Percentiles rank a stretch among this genome's conserved stretches.
Evolutionary conservation across 805 yeast species (phyloP).

Genomic region (Ogataea methylovora): DNA sequence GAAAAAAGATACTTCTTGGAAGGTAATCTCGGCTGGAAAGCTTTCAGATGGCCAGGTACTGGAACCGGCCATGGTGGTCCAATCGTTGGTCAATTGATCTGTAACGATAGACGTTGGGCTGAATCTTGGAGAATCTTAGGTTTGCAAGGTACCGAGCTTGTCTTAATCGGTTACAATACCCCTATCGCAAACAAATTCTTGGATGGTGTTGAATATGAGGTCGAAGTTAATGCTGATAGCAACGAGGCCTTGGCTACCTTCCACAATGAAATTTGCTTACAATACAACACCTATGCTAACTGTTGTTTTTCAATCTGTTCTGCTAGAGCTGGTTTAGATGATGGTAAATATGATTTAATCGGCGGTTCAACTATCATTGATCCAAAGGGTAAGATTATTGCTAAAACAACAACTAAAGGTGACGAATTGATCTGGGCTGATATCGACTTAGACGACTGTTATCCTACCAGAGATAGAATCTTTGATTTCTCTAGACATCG

Average conservation of each 20-base stretch:
- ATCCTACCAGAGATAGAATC: slow-evolving; percentile 25
- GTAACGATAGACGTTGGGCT: slow-evolving; percentile 34
- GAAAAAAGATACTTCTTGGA: slow-evolving; percentile 30
- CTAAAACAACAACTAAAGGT: slow-evolving; percentile 27
- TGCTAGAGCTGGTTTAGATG: slow-evolving; percentile 26
- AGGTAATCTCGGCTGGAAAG: slow-evolving; percentile 30
- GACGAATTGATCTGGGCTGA: slow-evolving; percentile 27
- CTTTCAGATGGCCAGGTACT: slow-evolving; percentile 26
- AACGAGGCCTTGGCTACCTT: slow-evolving; percentile 19
- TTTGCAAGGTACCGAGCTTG: slow-evolving; percentile 29
- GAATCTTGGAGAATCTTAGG: slow-evolving; percentile 32
- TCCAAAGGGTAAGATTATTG: slow-evolving; percentile 28
- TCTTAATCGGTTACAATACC: slow-evolving; percentile 29
- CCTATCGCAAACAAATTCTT: slow-evolving; percentile 26
- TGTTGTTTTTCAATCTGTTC: slow-evolving; percentile 27
- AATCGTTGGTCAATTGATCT: slow-evolving; percentile 28
- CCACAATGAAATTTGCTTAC: slow-evolving; percentile 26
- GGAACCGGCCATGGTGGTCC: slow-evolving; percentile 30
- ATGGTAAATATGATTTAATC: slow-evolving; percentile 28
- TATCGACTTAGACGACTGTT: slow-evolving; percentile 27
- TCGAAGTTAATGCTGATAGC: slow-evolving; percentile 7
- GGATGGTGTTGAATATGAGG: slow-evolving; percentile 17
- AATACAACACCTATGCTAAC: slow-evolving; percentile 27
- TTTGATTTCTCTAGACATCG: slow-evolving; percentile 30
- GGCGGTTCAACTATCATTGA: slow-evolving; percentile 29